A percentile compares a stretch with the other conserved stretches of the same genome.
Evolutionary conservation across 345 rosid genomes (phyloP).

Genomic region (Barbarea vulgaris): DNA sequence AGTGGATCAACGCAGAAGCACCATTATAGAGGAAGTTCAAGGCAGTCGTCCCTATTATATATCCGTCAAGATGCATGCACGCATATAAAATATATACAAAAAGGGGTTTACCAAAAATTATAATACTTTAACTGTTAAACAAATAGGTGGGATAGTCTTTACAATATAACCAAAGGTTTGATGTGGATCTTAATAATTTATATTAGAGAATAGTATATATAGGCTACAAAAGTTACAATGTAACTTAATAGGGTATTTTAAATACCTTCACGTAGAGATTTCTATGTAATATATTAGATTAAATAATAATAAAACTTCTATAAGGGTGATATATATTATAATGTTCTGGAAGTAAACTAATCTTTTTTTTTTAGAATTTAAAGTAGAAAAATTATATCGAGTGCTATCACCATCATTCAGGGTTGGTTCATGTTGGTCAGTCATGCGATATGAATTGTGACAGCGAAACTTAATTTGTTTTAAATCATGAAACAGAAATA

Average conservation of each 20-base stretch:
- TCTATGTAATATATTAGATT: not conserved
- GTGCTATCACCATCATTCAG: constrained; percentile 19
- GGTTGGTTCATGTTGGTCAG: constrained; percentile 23
- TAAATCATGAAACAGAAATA: not conserved
- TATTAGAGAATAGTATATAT: not conserved
- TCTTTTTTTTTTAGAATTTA: not conserved
- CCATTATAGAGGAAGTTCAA: no score
- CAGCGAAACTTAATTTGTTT: constrained; percentile 9
- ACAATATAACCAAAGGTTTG: constrained; percentile 7
- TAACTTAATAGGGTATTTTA: not conserved
- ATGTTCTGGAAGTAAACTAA: not conserved
- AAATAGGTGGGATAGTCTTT: not conserved
- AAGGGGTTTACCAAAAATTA: constrained; percentile 12
- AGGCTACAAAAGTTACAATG: not conserved
- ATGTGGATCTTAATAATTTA: not conserved
- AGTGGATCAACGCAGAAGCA: no score
- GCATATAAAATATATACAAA: not conserved
- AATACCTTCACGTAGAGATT: not conserved
- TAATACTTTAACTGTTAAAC: not conserved
- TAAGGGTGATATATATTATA: not conserved
- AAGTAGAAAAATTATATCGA: constrained; percentile 1
- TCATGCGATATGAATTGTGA: constrained; percentile 19
- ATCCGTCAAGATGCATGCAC: constrained; percentile 21
- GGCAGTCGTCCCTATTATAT: no score
- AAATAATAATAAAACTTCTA: not conserved